Evolutionary conservation across 805 yeast species (phyloP).

Genomic region (Nakazawaea anatomiae): DNA sequence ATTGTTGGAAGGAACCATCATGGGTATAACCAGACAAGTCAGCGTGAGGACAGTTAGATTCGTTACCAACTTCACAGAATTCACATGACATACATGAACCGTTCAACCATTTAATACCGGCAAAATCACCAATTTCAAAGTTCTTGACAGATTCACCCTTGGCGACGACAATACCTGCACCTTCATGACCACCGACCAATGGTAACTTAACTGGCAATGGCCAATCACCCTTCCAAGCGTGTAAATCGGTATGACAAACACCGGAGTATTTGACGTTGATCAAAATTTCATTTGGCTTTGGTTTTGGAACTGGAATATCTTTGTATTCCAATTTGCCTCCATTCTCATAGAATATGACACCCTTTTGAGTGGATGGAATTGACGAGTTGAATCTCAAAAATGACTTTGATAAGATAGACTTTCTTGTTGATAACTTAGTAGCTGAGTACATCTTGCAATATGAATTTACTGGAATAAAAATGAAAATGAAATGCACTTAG

Average conservation of each 20-base stretch:
- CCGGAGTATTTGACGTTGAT: conserved; percentile 68
- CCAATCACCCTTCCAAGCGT: conserved; percentile 74
- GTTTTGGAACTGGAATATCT: conserved; percentile 68
- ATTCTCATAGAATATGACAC: conserved; percentile 61
- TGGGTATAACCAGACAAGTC: conserved; percentile 72
- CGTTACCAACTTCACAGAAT: conserved; percentile 51
- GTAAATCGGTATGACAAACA: conserved; percentile 71
- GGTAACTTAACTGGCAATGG: conserved; percentile 55
- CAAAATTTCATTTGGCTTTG: conserved; percentile 59
- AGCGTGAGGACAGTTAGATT: conserved; percentile 63
- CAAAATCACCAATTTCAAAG: conserved; percentile 59
- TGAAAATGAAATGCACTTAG: no score
- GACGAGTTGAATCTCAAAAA: conserved; percentile 10
- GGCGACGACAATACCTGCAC: conserved; percentile 67
- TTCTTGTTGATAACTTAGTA: conserved; percentile 2
- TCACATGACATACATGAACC: conserved; percentile 64
- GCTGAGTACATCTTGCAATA: conserved; percentile 6
- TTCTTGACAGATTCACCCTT: conserved; percentile 54
- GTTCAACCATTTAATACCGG: conserved; percentile 67
- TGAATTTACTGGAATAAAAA: no score
- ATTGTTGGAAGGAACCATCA: conserved; percentile 55
- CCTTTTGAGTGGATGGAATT: conserved; percentile 64
- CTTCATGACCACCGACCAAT: conserved; percentile 69
- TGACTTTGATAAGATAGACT: conserved; percentile 16
- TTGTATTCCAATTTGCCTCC: conserved; percentile 60